These are phyloP conservation scores for Suillus alpinus DNA, from an alignment of 768 basidiomycete species.

Conservation along the genomic window DNA sequence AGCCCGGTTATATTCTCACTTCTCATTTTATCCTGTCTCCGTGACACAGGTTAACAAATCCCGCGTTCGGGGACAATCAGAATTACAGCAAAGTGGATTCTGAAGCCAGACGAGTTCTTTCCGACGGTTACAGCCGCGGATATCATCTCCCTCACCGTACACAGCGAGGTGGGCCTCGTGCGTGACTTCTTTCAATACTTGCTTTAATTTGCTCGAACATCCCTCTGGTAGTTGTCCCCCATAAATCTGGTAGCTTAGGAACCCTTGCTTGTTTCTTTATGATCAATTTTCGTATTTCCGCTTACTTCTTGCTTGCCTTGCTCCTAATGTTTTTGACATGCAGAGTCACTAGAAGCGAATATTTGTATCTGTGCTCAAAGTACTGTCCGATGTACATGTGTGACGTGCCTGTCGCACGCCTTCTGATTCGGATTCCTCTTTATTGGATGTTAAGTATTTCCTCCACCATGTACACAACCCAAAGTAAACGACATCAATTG, in stretches of 20 bases:
- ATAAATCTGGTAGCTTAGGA: neutral
- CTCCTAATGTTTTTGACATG: neutral
- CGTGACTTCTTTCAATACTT: conserved; percentile 13
- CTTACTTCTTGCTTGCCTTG: neutral
- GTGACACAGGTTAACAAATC: conserved; percentile 5
- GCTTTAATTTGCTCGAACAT: neutral
- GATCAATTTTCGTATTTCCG: neutral
- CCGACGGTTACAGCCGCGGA: conserved; percentile 30
- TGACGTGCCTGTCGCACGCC: neutral
- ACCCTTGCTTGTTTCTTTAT: neutral
- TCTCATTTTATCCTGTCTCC: neutral
- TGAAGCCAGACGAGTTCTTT: conserved; percentile 14
- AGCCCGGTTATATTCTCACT: neutral
- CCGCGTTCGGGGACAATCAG: conserved; percentile 15
- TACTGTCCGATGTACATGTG: neutral
- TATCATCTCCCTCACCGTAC: conserved; percentile 22
- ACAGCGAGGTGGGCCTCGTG: conserved; percentile 22
- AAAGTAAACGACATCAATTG: neutral
- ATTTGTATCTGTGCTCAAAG: neutral
- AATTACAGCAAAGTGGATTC: conserved; percentile 17
- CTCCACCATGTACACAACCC: neutral
- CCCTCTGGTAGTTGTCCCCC: neutral
- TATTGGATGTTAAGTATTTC: neutral
- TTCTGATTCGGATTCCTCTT: neutral
- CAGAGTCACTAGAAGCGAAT: neutral